Evolutionary conservation across 1,284 basidiomycete species (phyloP).

Genomic region (Neotropicomus parvogracilis): DNA sequence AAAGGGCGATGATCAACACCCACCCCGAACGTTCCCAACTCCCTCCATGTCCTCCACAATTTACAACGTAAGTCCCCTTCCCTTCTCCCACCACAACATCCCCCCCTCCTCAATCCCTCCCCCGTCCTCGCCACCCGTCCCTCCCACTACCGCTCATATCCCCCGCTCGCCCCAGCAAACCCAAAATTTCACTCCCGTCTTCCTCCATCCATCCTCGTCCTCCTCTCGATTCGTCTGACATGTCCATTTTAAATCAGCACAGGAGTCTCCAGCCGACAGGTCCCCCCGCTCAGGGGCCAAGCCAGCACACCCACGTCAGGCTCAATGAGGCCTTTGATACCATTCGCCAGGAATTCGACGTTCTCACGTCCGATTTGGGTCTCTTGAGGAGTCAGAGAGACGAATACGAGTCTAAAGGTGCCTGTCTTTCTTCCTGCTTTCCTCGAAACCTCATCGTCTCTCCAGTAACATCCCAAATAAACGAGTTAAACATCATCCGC

Average conservation of each 20-base stretch:
- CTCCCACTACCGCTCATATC: not conserved
- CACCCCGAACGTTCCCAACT: conserved; percentile 37
- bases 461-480: conserved; percentile 65
- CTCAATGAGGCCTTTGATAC: conserved; percentile 81
- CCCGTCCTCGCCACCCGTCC: not conserved
- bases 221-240: conserved; percentile 17
- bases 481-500: conserved; percentile 70
- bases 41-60: conserved; percentile 44
- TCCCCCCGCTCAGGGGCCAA: conserved; percentile 43
- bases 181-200: conserved; percentile 29
- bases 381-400: conserved; percentile 77
- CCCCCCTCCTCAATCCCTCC: not conserved
- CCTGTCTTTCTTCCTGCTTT: not conserved
- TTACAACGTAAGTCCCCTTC: conserved; percentile 41
- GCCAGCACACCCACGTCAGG: conserved; percentile 42
- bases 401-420: conserved; percentile 87
- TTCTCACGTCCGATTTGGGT: conserved; percentile 65
- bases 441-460: conserved; percentile 8
- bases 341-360: conserved; percentile 85
- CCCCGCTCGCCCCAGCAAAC: not conserved
- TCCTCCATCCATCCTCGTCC: not conserved
- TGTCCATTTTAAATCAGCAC: conserved; percentile 43
- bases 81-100: not conserved
- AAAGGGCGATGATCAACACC: conserved; percentile 40
- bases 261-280: conserved; percentile 61